Evolutionary conservation across 257 asterid genomes (phyloP), one percentile per base, ranked within the genome.

Genomic region (Agastache rugosa): DNA sequence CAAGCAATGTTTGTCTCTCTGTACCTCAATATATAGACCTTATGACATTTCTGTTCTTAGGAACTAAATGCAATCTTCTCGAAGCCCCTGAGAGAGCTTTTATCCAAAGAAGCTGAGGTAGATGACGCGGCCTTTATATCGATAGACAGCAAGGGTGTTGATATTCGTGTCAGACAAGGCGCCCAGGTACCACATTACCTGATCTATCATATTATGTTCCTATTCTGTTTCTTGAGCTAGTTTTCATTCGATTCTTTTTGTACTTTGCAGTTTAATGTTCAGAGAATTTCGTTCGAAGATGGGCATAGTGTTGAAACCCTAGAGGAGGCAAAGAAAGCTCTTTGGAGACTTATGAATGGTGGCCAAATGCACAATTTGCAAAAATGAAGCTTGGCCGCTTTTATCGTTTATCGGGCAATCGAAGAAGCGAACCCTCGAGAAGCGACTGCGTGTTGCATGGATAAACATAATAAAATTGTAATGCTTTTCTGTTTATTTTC

Each of bases 41-140:
- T 2, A 1, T 56, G 39, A 22, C 19, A 19, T 55, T 27, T 67
- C 55, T 54, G 22, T 20, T 58, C 2, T 29, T 62, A 94, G 98
- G 99, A 90, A 76, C 85, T 94, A 27, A 94, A 94, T 83, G 93
- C 92, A 20, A 75, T 82, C 4, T 92, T 90, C 81, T 94, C 97
- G 1, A 91, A 90, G 83, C 99, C 97, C 56, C 79, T 92, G 77
- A 94, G 83, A 75, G 97, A 85, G 82, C 91, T 94, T 19, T 68
- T 94, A 81, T 87, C 97, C 63, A 78, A 83, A 78, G 99, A 90
- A 84, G 84, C 77, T 29, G 97, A 92, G 81, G 88, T 92, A 23
- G 99, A 94, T 17, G 97, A 94, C 76, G 99, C 93, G 45, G 99
- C 97, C 71, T 92, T 90, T 35, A 94, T 94, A 84, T 94, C 99